phyloP scores from a whole-genome alignment of 805 yeast species.

The Priceomyces medius region DNA sequence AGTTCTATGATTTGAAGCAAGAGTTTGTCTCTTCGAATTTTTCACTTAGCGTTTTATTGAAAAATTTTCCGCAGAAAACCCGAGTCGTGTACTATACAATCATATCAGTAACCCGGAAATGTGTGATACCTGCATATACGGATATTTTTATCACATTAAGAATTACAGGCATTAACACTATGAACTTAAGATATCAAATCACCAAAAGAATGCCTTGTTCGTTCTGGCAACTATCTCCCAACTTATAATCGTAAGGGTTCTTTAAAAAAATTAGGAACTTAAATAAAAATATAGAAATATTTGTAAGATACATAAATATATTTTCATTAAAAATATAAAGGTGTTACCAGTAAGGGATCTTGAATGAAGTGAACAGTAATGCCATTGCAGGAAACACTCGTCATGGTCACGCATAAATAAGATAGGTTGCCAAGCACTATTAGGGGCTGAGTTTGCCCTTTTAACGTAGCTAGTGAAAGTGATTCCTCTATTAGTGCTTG shows the following conservation, averaged over 20 bases:
- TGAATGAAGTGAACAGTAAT: not conserved
- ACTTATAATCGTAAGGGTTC: too few relatives aligned
- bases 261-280: too few relatives aligned
- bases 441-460: not conserved
- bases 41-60: not conserved
- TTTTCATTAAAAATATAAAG: too few relatives aligned
- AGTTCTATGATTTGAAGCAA: not conserved
- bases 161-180: conserved; percentile 1
- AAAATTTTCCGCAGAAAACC: not conserved
- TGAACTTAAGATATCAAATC: too few relatives aligned
- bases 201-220: too few relatives aligned
- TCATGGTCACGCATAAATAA: not conserved
- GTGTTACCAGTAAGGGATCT: not conserved
- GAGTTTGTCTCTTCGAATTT: not conserved
- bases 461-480: not conserved
- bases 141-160: too few relatives aligned
- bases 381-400: not conserved
- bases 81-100: not conserved
- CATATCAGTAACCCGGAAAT: not conserved
- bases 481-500: not conserved
- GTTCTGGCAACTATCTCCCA: too few relatives aligned
- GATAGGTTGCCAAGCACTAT: not conserved
- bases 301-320: too few relatives aligned
- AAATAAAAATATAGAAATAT: too few relatives aligned
- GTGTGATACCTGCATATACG: too few relatives aligned